Percentiles rank a stretch among this genome's conserved stretches.
phyloP scores from a whole-genome alignment of 2,329 filamentous ascomycete genomes.

The Pseudogymnoascus sp. region DNA sequence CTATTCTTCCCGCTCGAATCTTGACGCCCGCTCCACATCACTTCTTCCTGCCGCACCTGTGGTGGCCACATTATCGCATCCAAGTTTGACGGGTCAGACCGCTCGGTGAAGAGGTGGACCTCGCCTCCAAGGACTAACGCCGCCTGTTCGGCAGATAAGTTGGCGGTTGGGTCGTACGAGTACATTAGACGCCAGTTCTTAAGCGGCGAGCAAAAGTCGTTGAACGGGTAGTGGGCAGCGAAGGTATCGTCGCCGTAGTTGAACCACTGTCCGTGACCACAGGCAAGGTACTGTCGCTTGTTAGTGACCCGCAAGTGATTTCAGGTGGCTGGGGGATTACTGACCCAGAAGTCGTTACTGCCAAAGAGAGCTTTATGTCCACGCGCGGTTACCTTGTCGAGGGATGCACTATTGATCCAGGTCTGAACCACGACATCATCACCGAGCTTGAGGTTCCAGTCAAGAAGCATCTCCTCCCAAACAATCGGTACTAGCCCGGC shows the following conservation, averaged over 20 bases:
- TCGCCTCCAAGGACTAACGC: constrained; percentile 75
- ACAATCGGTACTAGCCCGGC: constrained; percentile 66
- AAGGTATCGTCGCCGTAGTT: constrained; percentile 58
- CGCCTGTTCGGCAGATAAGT: constrained; percentile 53
- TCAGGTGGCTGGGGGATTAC: constrained; percentile 23
- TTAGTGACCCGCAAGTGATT: constrained; percentile 15
- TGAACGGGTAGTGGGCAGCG: constrained; percentile 57
- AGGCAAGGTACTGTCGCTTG: constrained; percentile 64
- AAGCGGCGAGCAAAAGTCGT: constrained; percentile 72
- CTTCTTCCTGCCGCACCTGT: constrained; percentile 65
- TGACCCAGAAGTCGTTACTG: constrained; percentile 71
- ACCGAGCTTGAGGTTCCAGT: constrained; percentile 70
- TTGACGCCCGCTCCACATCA: constrained; percentile 69
- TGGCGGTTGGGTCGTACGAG: constrained; percentile 65
- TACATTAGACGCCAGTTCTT: constrained; percentile 82
- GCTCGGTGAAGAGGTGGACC: constrained; percentile 73
- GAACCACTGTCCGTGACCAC: constrained; percentile 73
- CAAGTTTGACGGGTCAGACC: constrained; percentile 69
- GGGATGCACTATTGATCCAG: constrained; percentile 62
- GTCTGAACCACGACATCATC: constrained; percentile 69
- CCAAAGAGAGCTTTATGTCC: constrained; percentile 70
- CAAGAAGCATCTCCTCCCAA: constrained; percentile 80
- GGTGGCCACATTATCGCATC: constrained; percentile 72
- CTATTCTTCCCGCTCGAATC: constrained; percentile 63
- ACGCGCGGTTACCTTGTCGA: constrained; percentile 51